Conservation (phyloP, 768 basidiomycete genomes). For the Tylopilus intermedius region DNA sequence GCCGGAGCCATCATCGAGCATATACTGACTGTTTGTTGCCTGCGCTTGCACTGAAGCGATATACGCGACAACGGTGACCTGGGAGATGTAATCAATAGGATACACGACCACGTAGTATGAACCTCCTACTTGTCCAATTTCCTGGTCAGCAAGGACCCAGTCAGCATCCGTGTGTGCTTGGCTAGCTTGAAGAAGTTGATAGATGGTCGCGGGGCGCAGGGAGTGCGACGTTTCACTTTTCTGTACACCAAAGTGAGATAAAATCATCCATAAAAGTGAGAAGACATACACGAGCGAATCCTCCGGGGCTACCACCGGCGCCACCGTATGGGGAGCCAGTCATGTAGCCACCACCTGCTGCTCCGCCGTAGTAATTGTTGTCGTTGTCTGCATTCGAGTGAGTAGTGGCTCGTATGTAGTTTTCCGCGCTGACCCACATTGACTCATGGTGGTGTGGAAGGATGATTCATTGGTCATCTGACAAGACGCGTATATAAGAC, state of each 20-base stretch:
- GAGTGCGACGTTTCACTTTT: slow-evolving; percentile 39
- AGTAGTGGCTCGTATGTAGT: background rate
- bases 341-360: slow-evolving; percentile 53
- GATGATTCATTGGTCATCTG: slow-evolving; percentile 1
- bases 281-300: slow-evolving; percentile 38
- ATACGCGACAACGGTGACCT: slow-evolving; percentile 75
- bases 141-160: slow-evolving; percentile 75
- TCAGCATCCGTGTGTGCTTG: slow-evolving; percentile 87
- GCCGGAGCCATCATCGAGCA: slow-evolving; percentile 84
- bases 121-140: slow-evolving; percentile 68
- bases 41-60: slow-evolving; percentile 64
- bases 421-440: slow-evolving; percentile 31
- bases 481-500: slow-evolving; percentile 22
- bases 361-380: slow-evolving; percentile 41
- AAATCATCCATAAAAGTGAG: background rate
- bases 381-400: slow-evolving; percentile 19
- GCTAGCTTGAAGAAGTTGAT: slow-evolving; percentile 68
- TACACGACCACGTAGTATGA: background rate
- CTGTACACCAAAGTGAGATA: slow-evolving; percentile 20
- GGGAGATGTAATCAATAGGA: background rate
- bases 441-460: slow-evolving; percentile 34
- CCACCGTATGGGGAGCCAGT: slow-evolving; percentile 57
- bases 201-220: slow-evolving; percentile 70
- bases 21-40: slow-evolving; percentile 76
- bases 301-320: slow-evolving; percentile 56